Percentiles rank a stretch among this genome's conserved stretches.
Conservation (phyloP, 2,329 filamentous ascomycete genomes). For the Fusarium paranaense region DNA sequence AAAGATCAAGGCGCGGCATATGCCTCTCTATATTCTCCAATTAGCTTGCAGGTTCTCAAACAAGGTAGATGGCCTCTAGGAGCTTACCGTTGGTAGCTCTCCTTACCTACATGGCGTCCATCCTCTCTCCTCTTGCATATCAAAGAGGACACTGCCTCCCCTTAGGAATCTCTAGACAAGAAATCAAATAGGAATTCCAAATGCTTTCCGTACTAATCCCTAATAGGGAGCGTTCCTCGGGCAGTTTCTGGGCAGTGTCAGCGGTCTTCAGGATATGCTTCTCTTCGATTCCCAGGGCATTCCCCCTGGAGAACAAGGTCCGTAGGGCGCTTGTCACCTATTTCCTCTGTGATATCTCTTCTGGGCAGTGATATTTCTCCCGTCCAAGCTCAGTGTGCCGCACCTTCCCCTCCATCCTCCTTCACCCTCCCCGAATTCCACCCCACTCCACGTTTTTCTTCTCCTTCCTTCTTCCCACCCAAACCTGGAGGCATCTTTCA, state of each 20-base stretch:
- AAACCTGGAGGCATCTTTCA: neutral
- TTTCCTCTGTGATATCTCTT: neutral
- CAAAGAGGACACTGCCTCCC: neutral
- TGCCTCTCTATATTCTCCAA: neutral
- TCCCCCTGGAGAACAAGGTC: neutral
- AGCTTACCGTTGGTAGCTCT: neutral
- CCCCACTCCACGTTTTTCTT: neutral
- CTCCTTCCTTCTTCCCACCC: neutral
- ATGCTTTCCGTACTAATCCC: neutral
- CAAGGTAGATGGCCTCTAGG: neutral
- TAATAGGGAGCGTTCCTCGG: neutral
- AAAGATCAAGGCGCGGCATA: neutral
- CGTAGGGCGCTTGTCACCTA: neutral
- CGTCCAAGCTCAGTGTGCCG: neutral
- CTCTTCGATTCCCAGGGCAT: neutral
- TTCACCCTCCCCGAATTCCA: neutral
- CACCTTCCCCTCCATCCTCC: neutral
- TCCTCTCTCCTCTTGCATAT: neutral
- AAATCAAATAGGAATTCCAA: neutral
- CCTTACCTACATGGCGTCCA: neutral
- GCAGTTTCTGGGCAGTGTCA: neutral
- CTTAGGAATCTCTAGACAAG: neutral
- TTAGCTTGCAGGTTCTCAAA: neutral
- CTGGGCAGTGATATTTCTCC: neutral
- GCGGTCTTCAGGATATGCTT: neutral